These are phyloP conservation scores for Colletotrichum graminicola DNA, from an alignment of 2,329 filamentous ascomycete genomes.

Conservation along the genomic window DNA sequence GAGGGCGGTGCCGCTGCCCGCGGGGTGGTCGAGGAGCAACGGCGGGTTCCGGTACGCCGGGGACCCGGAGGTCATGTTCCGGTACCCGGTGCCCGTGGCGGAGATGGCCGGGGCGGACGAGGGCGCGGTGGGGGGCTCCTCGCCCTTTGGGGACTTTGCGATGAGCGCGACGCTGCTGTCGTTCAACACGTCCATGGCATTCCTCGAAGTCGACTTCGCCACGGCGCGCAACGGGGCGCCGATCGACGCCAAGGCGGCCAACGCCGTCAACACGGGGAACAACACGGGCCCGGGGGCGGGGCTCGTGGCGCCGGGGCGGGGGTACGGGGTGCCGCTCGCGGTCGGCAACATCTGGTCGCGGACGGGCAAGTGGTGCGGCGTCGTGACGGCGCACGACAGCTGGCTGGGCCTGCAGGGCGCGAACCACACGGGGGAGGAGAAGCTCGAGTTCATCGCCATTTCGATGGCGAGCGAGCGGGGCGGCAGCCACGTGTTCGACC, in stretches of 20 bases:
- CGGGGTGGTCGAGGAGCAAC: constrained; percentile 55
- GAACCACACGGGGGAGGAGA: constrained; percentile 58
- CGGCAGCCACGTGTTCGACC: constrained; percentile 45
- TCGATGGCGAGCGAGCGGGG: constrained; percentile 56
- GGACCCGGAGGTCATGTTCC: constrained; percentile 55
- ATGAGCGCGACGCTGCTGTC: constrained; percentile 48
- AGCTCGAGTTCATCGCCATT: constrained; percentile 58
- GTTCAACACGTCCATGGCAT: constrained; percentile 55
- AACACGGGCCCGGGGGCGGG: constrained; percentile 43
- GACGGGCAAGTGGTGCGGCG: constrained; percentile 55
- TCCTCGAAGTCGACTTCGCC: constrained; percentile 57
- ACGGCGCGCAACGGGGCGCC: constrained; percentile 45
- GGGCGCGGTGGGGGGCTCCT: constrained; percentile 42
- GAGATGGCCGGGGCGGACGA: constrained; percentile 43
- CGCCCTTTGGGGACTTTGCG: constrained; percentile 26
- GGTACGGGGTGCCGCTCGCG: constrained; percentile 51
- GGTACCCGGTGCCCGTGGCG: constrained; percentile 55
- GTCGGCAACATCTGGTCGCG: constrained; percentile 57
- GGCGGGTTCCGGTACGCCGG: constrained; percentile 54
- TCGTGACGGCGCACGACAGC: constrained; percentile 58
- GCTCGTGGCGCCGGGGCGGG: constrained; percentile 25
- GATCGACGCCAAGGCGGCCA: constrained; percentile 48
- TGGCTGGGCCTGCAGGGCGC: constrained; percentile 61
- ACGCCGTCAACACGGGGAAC: constrained; percentile 25
- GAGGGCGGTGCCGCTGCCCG: constrained; percentile 50